Conservation (phyloP, 768 basidiomycete species). For the Psilocybe tampanensis region DNA sequence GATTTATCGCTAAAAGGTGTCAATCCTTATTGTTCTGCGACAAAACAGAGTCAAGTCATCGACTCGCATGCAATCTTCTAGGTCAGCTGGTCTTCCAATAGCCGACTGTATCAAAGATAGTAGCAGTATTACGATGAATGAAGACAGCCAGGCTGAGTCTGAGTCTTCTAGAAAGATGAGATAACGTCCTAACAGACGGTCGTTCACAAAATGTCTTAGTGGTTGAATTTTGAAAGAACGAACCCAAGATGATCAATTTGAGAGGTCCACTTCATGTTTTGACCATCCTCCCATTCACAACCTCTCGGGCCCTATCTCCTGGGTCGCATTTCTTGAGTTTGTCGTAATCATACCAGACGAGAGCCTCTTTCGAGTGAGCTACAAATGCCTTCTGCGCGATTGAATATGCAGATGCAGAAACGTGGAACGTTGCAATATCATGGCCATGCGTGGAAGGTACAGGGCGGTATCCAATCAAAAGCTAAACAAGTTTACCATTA, state of each 20-base stretch:
- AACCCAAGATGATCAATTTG: neutral
- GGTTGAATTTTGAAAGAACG: neutral
- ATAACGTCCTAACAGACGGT: too few species aligned
- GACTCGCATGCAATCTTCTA: too few species aligned
- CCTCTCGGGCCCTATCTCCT: constrained; percentile 46
- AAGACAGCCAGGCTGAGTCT: too few species aligned
- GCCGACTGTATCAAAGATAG: too few species aligned
- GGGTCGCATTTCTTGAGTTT: constrained; percentile 64
- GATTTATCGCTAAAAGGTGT: too few species aligned
- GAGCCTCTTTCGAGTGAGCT: constrained; percentile 60
- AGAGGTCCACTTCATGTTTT: constrained; percentile 3
- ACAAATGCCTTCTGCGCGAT: constrained; percentile 63
- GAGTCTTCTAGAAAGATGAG: too few species aligned
- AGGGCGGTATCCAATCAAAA: constrained; percentile 67
- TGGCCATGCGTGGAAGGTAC: constrained; percentile 31
- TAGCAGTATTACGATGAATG: too few species aligned
- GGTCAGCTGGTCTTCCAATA: too few species aligned
- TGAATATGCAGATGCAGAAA: constrained; percentile 63
- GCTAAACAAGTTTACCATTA: constrained; percentile 34
- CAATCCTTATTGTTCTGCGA: too few species aligned
- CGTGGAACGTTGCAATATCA: constrained; percentile 47
- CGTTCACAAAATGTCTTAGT: too few species aligned
- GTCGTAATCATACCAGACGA: constrained; percentile 84
- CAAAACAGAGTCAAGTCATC: too few species aligned
- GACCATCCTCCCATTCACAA: constrained; percentile 25